phyloP scores from a whole-genome alignment of 2,329 filamentous ascomycete genomes.

The Diplodia mutila region DNA sequence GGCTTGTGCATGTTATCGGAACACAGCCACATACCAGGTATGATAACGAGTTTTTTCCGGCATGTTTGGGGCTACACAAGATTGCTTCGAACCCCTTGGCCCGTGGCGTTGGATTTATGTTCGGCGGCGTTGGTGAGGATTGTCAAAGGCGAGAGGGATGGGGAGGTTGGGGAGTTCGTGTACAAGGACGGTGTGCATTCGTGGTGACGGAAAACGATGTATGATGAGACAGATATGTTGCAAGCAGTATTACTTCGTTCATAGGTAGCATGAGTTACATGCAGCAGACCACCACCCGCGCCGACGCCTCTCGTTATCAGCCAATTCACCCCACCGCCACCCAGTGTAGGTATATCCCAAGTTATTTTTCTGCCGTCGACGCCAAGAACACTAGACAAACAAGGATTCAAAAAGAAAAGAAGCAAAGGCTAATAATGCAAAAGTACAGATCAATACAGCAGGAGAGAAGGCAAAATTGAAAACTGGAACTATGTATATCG shows the following conservation, averaged over 20 bases:
- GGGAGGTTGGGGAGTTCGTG: not conserved
- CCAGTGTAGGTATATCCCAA: conserved; percentile 2
- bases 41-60: no score
- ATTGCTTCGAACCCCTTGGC: no score
- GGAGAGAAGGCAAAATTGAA: not conserved
- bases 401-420: not conserved
- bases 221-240: not conserved
- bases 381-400: not conserved
- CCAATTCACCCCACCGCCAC: not conserved
- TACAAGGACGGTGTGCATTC: not conserved
- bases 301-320: not conserved
- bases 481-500: not conserved
- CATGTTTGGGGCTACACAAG: no score
- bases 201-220: not conserved
- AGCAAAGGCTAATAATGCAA: not conserved
- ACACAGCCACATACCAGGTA: no score
- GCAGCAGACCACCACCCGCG: not conserved
- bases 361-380: not conserved
- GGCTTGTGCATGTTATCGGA: no score
- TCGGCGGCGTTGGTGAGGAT: no score
- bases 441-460: not conserved
- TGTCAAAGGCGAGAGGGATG: not conserved
- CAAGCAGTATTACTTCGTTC: conserved; percentile 3
- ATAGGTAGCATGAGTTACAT: not conserved
- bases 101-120: no score